Evolutionary conservation across 495 filamentous ascomycete genomes (phyloP).

Genomic region (Apodospora peruviana): DNA sequence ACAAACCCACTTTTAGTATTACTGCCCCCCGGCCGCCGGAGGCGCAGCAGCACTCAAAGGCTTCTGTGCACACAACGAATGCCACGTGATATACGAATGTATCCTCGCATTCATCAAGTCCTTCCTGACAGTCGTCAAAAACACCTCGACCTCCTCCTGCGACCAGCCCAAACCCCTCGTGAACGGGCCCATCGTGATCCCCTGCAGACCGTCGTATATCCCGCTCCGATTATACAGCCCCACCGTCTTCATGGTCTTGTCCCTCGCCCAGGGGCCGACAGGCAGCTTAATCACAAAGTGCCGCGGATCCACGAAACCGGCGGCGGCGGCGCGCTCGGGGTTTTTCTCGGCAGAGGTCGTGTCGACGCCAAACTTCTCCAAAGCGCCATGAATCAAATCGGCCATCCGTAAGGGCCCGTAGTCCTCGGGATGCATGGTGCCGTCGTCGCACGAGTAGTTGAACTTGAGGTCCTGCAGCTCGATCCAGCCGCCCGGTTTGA

Average conservation of each 20-base stretch:
- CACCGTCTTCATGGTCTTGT: slow-evolving; percentile 45
- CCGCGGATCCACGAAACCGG: slow-evolving; percentile 58
- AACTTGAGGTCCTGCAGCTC: slow-evolving; percentile 46
- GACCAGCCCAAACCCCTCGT: slow-evolving; percentile 52
- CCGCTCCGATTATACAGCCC: slow-evolving; percentile 39
- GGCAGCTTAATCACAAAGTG: slow-evolving; percentile 48
- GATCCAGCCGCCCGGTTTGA: slow-evolving; percentile 47
- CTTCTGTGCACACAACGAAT: slow-evolving; percentile 26
- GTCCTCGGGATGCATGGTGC: slow-evolving; percentile 24
- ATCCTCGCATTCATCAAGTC: slow-evolving; percentile 45
- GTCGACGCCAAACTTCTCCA: slow-evolving; percentile 32
- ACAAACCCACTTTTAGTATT: no score
- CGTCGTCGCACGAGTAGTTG: slow-evolving; percentile 36
- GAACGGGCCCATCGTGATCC: slow-evolving; percentile 38
- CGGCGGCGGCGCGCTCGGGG: slow-evolving; percentile 41
- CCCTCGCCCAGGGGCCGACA: slow-evolving; percentile 51
- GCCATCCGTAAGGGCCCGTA: slow-evolving; percentile 24
- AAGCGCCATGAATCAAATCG: slow-evolving; percentile 20
- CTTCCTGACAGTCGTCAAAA: slow-evolving; percentile 48
- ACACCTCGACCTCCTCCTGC: slow-evolving; percentile 47
- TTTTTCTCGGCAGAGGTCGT: slow-evolving; percentile 43
- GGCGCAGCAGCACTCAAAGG: slow-evolving; percentile 8
- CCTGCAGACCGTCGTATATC: slow-evolving; percentile 38
- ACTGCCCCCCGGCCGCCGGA: no score
- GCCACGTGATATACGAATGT: slow-evolving; percentile 39